Evolutionary conservation across 1,284 basidiomycete species (phyloP), one percentile per base, ranked within the genome.

Genomic region (Hortiboletus rubellus): DNA sequence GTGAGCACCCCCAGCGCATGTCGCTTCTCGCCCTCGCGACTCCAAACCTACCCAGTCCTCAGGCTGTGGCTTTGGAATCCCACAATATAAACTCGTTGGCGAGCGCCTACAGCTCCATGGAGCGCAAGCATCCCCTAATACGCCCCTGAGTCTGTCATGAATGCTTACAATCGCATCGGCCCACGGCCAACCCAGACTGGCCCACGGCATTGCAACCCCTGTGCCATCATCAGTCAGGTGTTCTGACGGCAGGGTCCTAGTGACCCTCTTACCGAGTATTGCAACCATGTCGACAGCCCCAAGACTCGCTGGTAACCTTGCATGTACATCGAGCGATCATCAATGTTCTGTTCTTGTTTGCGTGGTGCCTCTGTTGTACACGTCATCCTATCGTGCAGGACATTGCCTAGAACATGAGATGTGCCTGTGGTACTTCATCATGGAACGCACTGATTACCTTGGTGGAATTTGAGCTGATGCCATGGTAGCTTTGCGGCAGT

Each of bases 71-170:
- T 83, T 73, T 58, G 76, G 76, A 5, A 74, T 82, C 34, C 82
- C 83, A 9, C 75, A 75, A 56, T 83, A 77, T 60, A 70, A 75
- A 45, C 84, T 78, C 64, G 66, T 78, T 38, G 68, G 71, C 5
- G 76, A 82, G 50, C 79, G 82, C 30, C 75, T 71, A 5, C 73
- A 74, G 17, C 75, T n/a, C n/a, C n/a, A n/a, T 79, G 14, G 69
- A 73, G 42, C 48, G 22, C 38, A 54, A 54, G 55, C 56, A 14
- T 12, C 55, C 14, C 61, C 60, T 3, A 30, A 62, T 38, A 49
- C 59, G 1, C 7, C 40, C 0, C 18, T 60, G 0, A 7, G 18
- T 18, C 46, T 11, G 54, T 73, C 17, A 61, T 54, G 44, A 74
- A 58, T 36, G 60, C 62, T 7, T 74, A 68, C 11, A 50, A 68